phyloP scores from a whole-genome alignment of 768 basidiomycete species.

The Suillus subalutaceus region DNA sequence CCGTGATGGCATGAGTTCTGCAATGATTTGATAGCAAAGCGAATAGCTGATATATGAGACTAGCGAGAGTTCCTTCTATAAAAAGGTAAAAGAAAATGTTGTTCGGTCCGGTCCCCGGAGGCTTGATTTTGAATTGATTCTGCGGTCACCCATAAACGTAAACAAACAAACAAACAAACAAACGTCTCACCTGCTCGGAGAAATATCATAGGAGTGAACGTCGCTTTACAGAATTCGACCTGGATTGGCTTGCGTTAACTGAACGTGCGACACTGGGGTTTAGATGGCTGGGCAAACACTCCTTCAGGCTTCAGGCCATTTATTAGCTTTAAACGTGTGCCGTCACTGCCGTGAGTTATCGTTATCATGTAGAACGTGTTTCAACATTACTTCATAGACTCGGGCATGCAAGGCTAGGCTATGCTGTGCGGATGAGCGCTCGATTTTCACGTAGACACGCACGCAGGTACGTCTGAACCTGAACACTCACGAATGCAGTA shows the following conservation, averaged over 20 bases:
- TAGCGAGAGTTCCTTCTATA: neutral
- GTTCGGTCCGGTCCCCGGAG: no score
- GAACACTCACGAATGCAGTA: neutral
- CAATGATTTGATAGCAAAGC: neutral
- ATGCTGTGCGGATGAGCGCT: neutral
- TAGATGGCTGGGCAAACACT: neutral
- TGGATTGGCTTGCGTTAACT: neutral
- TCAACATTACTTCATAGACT: neutral
- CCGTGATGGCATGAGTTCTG: neutral
- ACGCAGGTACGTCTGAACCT: neutral
- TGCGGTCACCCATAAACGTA: neutral
- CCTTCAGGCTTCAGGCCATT: no score
- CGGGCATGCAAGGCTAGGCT: neutral
- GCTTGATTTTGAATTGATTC: neutral
- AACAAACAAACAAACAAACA: neutral
- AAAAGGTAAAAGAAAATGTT: no score
- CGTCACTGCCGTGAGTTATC: neutral
- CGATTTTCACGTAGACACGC: neutral
- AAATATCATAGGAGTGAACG: neutral
- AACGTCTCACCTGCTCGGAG: neutral
- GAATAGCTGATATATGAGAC: neutral
- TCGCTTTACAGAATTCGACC: neutral
- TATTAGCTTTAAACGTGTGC: neutral
- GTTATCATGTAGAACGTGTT: neutral
- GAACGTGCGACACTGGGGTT: neutral